These are phyloP conservation scores for Oxytropis ochrocephala DNA, from an alignment of 306 rosid species.

Conservation along the genomic window DNA sequence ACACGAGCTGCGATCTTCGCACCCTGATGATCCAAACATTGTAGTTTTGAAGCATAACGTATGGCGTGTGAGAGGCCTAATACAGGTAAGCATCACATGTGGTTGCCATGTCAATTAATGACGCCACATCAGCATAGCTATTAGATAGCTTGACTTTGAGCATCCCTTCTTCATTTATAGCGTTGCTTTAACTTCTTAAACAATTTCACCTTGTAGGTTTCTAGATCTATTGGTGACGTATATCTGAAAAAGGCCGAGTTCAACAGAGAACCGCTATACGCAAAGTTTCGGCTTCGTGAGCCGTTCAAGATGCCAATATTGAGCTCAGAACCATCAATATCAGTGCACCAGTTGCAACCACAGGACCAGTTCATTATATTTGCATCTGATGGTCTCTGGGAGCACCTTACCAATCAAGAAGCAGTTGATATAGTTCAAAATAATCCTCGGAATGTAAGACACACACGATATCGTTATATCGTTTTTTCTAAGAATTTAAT, in stretches of 20 bases:
- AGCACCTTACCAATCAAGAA: slow-evolving; percentile 86
- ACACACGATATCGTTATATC: slow-evolving; percentile 1
- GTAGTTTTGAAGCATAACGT: slow-evolving; percentile 90
- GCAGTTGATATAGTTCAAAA: slow-evolving; percentile 86
- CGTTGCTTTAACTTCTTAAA: neutral
- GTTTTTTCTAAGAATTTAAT: neutral
- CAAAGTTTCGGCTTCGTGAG: slow-evolving; percentile 75
- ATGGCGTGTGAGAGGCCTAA: slow-evolving; percentile 90
- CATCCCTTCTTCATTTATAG: neutral
- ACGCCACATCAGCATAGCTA: neutral
- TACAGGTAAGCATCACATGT: slow-evolving; percentile 45
- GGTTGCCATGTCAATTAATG: too few species aligned
- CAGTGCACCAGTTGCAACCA: slow-evolving; percentile 58
- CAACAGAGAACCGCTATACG: slow-evolving; percentile 78
- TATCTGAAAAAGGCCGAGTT: slow-evolving; percentile 82
- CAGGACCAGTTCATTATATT: slow-evolving; percentile 73
- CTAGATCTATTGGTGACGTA: slow-evolving; percentile 88
- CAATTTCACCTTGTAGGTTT: slow-evolving; percentile 42
- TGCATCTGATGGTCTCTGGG: slow-evolving; percentile 98
- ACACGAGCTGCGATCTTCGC: slow-evolving; percentile 75
- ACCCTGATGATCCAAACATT: slow-evolving; percentile 73
- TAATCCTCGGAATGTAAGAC: slow-evolving; percentile 57
- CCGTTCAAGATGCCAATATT: slow-evolving; percentile 64
- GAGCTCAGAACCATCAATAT: slow-evolving; percentile 75
- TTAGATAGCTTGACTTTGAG: neutral